Evolutionary conservation across 2,329 filamentous ascomycete species (phyloP), one percentile per base, ranked within the genome.

Genomic region (Bisporella sp.): DNA sequence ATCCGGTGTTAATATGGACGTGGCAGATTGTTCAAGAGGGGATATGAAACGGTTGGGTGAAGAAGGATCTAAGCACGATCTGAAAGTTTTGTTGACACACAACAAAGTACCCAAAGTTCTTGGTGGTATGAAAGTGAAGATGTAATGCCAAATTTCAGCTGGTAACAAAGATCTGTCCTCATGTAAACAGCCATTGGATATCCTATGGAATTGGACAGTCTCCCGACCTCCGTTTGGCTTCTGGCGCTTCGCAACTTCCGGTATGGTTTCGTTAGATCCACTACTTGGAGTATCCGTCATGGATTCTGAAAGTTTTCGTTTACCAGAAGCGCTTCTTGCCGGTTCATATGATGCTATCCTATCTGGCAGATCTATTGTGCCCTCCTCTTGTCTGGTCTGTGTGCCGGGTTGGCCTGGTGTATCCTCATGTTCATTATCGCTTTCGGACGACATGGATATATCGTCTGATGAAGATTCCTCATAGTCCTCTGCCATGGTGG

Each of bases 41-140:
- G 58, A 58, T 70, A 62, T 31, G 45, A 55, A 54, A 56, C 54
- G 55, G 46, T 55, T 48, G 49, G 59, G 57, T 62, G 73, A 72
- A 46, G 66, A 68, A 46, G 76, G 71, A 59, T 78, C 73, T 62
- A 85, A 76, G 67, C 77, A 78, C 51, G 61, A 62, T 71, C 80
- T 77, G 70, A 89, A 89, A 62, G 75, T 67, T 69, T 74, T 84
- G 73, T 82, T 87, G 73, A 85, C 78, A 66, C 72, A 70, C 68
- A 88, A 73, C 71, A 88, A 73, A 68, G 72, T 76, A 62, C 82
- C 82, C 62, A 89, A 71, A 55, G 76, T 72, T 64, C 69, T 74
- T 51, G 85, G 84, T 52, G 81, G 76, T 65, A 82, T 76, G 64
- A 81, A 82, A 61, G 75, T 77, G 66, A 89, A 87, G 61, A 88